Evolutionary conservation across 306 rosid species (phyloP).

Genomic region (Citrullus colocynthis): DNA sequence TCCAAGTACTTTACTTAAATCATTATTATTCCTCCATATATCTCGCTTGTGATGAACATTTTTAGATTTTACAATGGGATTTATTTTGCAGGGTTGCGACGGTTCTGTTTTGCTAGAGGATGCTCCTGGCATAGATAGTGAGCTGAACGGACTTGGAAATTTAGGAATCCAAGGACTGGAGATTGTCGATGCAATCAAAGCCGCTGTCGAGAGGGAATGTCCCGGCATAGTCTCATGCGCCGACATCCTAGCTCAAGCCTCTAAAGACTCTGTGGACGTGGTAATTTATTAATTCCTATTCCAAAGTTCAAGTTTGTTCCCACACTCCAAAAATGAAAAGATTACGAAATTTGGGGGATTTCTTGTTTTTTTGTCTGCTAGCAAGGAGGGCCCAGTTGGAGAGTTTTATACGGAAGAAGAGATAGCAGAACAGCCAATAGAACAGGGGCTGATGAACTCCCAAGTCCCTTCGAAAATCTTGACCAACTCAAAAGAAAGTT

Average conservation of each 20-base stretch:
- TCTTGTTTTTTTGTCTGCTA: background rate
- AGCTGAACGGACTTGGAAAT: constrained; percentile 46
- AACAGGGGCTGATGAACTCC: constrained; percentile 46
- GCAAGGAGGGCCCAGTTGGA: constrained; percentile 71
- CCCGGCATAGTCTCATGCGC: constrained; percentile 57
- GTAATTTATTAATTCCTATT: constrained; percentile 10
- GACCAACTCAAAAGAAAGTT: constrained; percentile 35
- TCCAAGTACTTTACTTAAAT: background rate
- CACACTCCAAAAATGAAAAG: too few relatives aligned
- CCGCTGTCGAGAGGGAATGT: constrained; percentile 46
- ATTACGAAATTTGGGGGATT: too few relatives aligned
- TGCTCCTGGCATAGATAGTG: constrained; percentile 41
- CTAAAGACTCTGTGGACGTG: constrained; percentile 51
- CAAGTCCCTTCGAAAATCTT: constrained; percentile 39
- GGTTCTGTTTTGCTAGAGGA: constrained; percentile 53
- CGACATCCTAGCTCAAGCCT: constrained; percentile 61
- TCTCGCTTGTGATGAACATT: background rate
- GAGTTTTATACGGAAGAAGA: constrained; percentile 54
- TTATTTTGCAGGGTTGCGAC: constrained; percentile 48
- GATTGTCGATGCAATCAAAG: constrained; percentile 54
- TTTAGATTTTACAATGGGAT: background rate
- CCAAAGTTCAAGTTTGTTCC: background rate
- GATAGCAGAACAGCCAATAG: constrained; percentile 57
- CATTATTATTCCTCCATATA: background rate
- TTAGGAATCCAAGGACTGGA: constrained; percentile 34